A percentile compares a stretch with the other conserved stretches of the same genome.
Evolutionary conservation across 2,329 filamentous ascomycete genomes (phyloP).

Genomic region (Akanthomyces lecanii): DNA sequence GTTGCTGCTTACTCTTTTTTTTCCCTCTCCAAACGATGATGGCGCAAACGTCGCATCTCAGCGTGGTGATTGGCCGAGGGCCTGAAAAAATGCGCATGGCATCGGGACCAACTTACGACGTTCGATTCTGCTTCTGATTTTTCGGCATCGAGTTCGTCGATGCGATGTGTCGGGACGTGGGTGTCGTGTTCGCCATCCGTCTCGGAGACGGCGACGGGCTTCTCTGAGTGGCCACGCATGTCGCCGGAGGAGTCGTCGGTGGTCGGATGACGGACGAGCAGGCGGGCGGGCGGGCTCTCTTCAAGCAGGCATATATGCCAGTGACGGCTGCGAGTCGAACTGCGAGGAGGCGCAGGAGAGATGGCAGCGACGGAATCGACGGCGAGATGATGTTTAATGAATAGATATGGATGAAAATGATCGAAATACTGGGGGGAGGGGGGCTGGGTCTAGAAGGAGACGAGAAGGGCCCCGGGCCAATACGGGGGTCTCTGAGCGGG

Average conservation of each 20-base stretch:
- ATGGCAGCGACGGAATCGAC: neutral
- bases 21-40: neutral
- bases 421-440: neutral
- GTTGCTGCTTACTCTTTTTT: slow-evolving; percentile 7
- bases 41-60: neutral
- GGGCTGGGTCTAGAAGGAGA: slow-evolving; percentile 11
- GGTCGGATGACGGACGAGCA: slow-evolving; percentile 4
- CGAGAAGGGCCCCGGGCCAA: neutral
- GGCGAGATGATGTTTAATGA: neutral
- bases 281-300: neutral
- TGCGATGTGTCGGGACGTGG: neutral
- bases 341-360: neutral
- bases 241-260: slow-evolving; percentile 4
- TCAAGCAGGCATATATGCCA: slow-evolving; percentile 5
- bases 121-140: slow-evolving; percentile 15
- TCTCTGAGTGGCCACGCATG: slow-evolving; percentile 12
- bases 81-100: neutral
- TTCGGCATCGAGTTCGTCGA: slow-evolving; percentile 8
- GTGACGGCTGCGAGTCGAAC: neutral
- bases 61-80: neutral
- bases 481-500: neutral
- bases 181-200: neutral
- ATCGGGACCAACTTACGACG: slow-evolving; percentile 2
- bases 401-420: slow-evolving; percentile 8
- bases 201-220: slow-evolving; percentile 12